Evolutionary conservation across 257 asterid genomes (phyloP), one percentile per base, ranked within the genome.

Genomic region (Leptodermis oblonga): DNA sequence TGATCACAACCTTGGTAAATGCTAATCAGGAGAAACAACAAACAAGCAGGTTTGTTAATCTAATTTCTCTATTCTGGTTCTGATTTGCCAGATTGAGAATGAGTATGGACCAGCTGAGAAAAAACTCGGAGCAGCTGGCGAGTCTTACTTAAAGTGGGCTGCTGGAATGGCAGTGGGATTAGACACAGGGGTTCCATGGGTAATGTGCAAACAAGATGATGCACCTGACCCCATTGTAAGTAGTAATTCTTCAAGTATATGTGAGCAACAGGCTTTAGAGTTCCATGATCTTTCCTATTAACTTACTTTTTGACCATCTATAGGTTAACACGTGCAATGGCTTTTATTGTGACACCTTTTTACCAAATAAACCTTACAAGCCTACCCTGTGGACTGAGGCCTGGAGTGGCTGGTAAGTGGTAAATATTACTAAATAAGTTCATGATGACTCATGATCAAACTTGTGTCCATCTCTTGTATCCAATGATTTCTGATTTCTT

Each of bases 321-420:
- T 84, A 88, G 95, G 86, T 88, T 73, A 86, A 88, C 67, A 46
- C 92, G 9, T 86, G 95, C 71, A 88, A 88, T 68, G 95, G 95
- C 36, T 82, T 84, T 76, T 88, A 88, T 76, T 86, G 92, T 13
- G 86, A 88, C 56, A 60, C 76, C 1, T 88, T 88, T 70, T 61
- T 89, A 69, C 88, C 95, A 17, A 88, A 86, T 78, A 82, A 75
- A 71, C 87, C 92, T 67, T 78, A 86, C 75, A 88, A 88, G 82
- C 95, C 95, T 0, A 76, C 74, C 3, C 68, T 86, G 77, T 88
- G 95, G 95, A 86, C 95, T 2, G 95, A 88, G 69, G 92, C 92
- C 54, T 88, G 95, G 95, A 88, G 82, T 63, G 95, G 92, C 76
- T 86, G 95, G 95, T 88, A 78, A 74, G 59, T 7, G 22, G n/a